Percentiles rank a stretch among this genome's conserved stretches.
These are phyloP conservation scores for Mucor mucedo DNA, from an alignment of 371 early-diverging fungal genomes.

Conservation along the genomic window DNA sequence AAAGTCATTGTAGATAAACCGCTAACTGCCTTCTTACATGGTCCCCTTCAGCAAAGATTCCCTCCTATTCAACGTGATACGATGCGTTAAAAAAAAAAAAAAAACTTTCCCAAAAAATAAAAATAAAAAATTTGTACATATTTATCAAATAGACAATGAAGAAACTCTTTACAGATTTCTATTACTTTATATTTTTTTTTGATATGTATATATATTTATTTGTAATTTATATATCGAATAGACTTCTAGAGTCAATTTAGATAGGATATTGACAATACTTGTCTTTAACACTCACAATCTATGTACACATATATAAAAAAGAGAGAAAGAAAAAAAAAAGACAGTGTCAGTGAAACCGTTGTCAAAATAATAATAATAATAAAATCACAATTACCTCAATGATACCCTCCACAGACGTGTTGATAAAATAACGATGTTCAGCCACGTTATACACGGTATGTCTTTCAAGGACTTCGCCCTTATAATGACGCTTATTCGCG, in stretches of 20 bases:
- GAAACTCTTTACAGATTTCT: neutral
- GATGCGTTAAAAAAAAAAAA: neutral
- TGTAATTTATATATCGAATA: neutral
- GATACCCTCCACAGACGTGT: constrained; percentile 54
- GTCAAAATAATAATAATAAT: no score
- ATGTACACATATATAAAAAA: constrained; percentile 5
- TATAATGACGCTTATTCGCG: constrained; percentile 41
- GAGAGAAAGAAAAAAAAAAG: neutral
- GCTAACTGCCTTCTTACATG: constrained; percentile 27
- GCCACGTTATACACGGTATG: constrained; percentile 49
- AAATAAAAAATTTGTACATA: neutral
- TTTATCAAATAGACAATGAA: neutral
- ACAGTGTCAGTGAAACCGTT: no score
- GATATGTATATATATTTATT: neutral
- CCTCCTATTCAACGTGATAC: constrained; percentile 1
- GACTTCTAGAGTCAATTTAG: neutral
- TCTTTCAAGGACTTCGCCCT: constrained; percentile 53
- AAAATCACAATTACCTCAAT: constrained; percentile 42
- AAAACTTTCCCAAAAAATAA: neutral
- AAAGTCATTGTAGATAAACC: constrained; percentile 29
- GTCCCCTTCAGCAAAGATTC: constrained; percentile 5
- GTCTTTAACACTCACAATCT: constrained; percentile 53
- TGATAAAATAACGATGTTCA: constrained; percentile 47
- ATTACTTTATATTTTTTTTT: neutral
- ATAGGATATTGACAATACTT: constrained; percentile 50